Base-by-base conservation (phyloP, 2,329 filamentous ascomycete species). In the Pyrenophora tritici-repentis region DNA sequence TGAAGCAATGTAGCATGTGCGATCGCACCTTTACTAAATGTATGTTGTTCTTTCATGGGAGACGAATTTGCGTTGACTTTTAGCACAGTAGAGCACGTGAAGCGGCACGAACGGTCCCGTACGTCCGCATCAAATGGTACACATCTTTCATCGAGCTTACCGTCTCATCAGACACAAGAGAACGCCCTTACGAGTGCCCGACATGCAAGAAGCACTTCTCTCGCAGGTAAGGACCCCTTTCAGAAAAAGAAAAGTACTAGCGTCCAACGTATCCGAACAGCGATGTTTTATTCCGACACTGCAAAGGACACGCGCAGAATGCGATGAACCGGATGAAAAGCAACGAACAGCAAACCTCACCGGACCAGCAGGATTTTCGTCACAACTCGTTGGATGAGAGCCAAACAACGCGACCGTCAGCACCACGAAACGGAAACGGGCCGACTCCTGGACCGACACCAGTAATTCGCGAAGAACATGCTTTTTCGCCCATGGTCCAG, bases 61-160 rank as follows among this genome's bases (percentile, higher is more conserved):
- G 14, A 14, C 18, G 7, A 31, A 36, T 29, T n/a, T 40, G 44
- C 26, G 42, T 53, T 58, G 46, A 58, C 49, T 20, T 18, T 22
- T 12, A 17, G 6, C 26, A 9, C 35, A 53, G 46, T 62, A 38
- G 80, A 82, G 62, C 80, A 82, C 67, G 78, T 80, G 60, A 81
- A 81, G 63, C 76, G 80, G 35, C 80, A 83, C 66, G 79, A 82
- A 62, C 75, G 80, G 62, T 82, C 80, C 49, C 80, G 80, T 82
- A 71, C 63, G 79, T 43, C 54, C 44, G 36, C 39, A 33, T n/a
- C 29, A 10, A 10, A n/a, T 18, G 18, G 9, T 34, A 10, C 26
- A 32, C 41, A 29, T 20, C 35, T 43, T 31, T 50, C 58, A n/a
- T 17, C 31, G 12, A 24, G 59, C 66, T 72, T 43, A 73, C 50